phyloP scores from a whole-genome alignment of 345 rosid species.

The Aquilaria yunnanensis region DNA sequence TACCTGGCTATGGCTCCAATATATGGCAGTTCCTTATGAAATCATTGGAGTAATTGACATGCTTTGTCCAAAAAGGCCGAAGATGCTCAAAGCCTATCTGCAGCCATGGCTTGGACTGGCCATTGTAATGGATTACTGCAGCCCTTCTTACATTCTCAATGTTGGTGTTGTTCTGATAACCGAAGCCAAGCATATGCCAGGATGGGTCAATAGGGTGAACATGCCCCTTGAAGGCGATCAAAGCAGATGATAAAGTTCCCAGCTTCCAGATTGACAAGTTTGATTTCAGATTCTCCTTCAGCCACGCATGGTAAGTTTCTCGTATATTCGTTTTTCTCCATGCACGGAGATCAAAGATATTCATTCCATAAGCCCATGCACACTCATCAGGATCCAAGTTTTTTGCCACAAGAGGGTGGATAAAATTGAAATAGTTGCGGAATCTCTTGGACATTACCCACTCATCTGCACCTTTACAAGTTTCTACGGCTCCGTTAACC shows the following conservation, averaged over 20 bases:
- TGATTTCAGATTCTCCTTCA: conserved; percentile 89
- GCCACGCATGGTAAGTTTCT: conserved; percentile 89
- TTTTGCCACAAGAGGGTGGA: conserved; percentile 85
- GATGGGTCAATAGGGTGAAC: conserved; percentile 72
- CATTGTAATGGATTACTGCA: conserved; percentile 94
- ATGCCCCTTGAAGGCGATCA: conserved; percentile 89
- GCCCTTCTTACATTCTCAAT: conserved; percentile 63
- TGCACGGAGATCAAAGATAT: conserved; percentile 77
- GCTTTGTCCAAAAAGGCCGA: conserved; percentile 94
- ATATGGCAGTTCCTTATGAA: conserved; percentile 92
- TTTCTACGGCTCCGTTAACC: conserved; percentile 98
- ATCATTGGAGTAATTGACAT: conserved; percentile 85
- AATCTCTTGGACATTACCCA: conserved; percentile 99
- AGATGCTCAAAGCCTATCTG: conserved; percentile 96
- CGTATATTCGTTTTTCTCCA: conserved; percentile 88
- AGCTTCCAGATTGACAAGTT: conserved; percentile 96
- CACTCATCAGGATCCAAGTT: conserved; percentile 88
- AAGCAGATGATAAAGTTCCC: conserved; percentile 95
- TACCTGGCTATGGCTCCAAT: conserved; percentile 57
- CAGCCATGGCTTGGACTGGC: conserved; percentile 97
- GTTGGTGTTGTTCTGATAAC: conserved; percentile 76
- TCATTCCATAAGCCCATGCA: conserved; percentile 99
- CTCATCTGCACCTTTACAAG: conserved; percentile 92
- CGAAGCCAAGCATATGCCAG: conserved; percentile 99
- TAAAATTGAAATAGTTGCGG: conserved; percentile 96